These are phyloP conservation scores for Globisporangium ultimum DNA, from an alignment of 352 stramenopile species.

Conservation along the genomic window DNA sequence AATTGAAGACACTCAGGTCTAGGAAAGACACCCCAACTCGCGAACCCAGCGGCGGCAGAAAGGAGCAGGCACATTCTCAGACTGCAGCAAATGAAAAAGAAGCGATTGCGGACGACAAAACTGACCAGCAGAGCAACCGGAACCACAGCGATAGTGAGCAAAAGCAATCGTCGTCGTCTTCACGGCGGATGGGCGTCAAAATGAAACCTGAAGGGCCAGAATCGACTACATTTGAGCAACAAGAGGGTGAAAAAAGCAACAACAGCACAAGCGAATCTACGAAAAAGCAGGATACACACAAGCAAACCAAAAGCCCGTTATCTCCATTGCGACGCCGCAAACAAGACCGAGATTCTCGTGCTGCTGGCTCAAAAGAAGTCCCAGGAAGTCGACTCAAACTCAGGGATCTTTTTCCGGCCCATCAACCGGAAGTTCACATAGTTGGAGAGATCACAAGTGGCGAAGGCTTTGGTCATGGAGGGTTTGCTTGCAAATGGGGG, in stretches of 20 bases:
- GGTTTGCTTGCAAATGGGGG: constrained; percentile 65
- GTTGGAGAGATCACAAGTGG: constrained; percentile 63
- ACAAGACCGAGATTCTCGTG: background rate
- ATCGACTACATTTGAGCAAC: background rate
- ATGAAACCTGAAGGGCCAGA: background rate
- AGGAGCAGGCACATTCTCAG: too few relatives aligned
- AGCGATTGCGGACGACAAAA: background rate
- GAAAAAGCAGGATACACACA: background rate
- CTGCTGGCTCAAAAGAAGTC: background rate
- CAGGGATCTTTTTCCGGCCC: constrained; percentile 25
- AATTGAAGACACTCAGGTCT: background rate
- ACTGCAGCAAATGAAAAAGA: background rate
- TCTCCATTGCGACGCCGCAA: constrained; percentile 10
- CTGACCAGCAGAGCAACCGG: background rate
- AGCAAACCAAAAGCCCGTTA: constrained; percentile 7
- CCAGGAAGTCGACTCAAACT: constrained; percentile 14
- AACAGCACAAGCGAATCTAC: background rate
- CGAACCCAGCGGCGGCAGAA: background rate
- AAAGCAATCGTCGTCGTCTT: background rate
- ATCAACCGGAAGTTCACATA: constrained; percentile 69
- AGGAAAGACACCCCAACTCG: background rate
- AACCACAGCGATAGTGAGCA: background rate
- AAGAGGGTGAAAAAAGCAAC: background rate
- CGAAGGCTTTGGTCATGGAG: constrained; percentile 38
- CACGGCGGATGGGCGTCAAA: background rate